Percentiles rank a stretch among this genome's conserved stretches.
phyloP scores from a whole-genome alignment of 2,329 filamentous ascomycete genomes.

The Penicillium sp. region DNA sequence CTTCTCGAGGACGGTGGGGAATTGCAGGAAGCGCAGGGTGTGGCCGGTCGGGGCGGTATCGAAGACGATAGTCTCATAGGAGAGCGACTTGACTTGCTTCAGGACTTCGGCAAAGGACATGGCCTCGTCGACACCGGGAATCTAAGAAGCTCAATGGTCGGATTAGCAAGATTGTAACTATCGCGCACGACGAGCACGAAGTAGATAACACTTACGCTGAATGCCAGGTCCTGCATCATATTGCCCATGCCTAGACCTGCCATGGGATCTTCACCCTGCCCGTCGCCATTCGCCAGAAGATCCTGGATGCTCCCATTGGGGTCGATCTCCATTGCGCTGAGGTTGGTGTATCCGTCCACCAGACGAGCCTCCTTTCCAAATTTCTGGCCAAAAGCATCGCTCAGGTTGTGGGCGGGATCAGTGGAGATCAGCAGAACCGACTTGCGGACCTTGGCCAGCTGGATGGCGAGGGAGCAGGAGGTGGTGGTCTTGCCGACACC shows the following conservation, averaged over 20 bases:
- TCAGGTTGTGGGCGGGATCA: slow-evolving; percentile 96
- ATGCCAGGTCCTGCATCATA: slow-evolving; percentile 99
- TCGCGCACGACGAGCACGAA: neutral
- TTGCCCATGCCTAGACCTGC: slow-evolving; percentile 74
- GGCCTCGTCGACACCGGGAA: slow-evolving; percentile 97
- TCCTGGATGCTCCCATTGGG: slow-evolving; percentile 98
- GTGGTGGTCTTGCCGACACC: slow-evolving; percentile 99
- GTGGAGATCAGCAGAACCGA: slow-evolving; percentile 97
- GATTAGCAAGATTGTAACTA: neutral
- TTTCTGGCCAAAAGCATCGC: slow-evolving; percentile 97
- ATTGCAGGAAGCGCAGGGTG: slow-evolving; percentile 97
- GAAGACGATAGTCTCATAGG: slow-evolving; percentile 99
- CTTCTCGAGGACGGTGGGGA: slow-evolving; percentile 97
- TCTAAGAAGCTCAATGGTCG: slow-evolving; percentile 54
- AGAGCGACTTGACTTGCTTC: slow-evolving; percentile 98
- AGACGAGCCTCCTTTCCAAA: slow-evolving; percentile 97
- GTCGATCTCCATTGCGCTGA: slow-evolving; percentile 99
- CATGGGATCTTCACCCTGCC: slow-evolving; percentile 64
- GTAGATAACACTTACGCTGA: slow-evolving; percentile 65
- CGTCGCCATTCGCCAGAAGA: slow-evolving; percentile 75
- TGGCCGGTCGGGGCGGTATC: slow-evolving; percentile 97
- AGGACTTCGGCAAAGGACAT: slow-evolving; percentile 99
- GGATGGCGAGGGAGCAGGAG: slow-evolving; percentile 95
- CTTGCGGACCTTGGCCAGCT: slow-evolving; percentile 91
- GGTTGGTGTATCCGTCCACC: slow-evolving; percentile 86